Evolutionary conservation across 345 rosid genomes (phyloP).

Genomic region (Viola odorata): DNA sequence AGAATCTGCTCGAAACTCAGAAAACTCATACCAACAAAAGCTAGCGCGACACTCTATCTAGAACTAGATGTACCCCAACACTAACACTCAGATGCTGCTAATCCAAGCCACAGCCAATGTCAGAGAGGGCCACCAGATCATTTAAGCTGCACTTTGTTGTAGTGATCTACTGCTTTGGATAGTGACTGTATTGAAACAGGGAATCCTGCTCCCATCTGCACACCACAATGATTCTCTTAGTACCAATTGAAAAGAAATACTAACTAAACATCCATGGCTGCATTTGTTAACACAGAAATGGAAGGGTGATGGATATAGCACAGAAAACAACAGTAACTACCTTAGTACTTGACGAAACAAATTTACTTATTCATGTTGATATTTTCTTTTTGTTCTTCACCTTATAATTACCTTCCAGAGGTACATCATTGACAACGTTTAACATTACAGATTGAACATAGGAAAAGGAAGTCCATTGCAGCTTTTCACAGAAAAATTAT

Average conservation of each 20-base stretch:
- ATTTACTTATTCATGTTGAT: not conserved
- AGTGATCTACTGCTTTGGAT: slow-evolving; percentile 86
- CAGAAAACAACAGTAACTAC: not conserved
- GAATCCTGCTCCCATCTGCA: slow-evolving; percentile 93
- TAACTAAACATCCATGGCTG: not conserved
- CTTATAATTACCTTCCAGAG: too few species aligned
- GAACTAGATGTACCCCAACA: too few species aligned
- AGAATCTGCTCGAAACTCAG: too few species aligned
- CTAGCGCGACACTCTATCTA: too few species aligned
- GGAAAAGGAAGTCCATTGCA: too few species aligned
- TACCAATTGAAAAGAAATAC: too few species aligned
- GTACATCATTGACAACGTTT: too few species aligned
- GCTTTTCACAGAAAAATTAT: too few species aligned
- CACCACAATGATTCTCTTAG: not conserved
- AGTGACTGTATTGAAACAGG: slow-evolving; percentile 80
- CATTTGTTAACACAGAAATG: not conserved
- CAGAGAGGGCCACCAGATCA: slow-evolving; percentile 14
- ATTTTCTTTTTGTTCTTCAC: not conserved
- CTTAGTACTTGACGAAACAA: not conserved
- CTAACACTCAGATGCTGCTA: too few species aligned
- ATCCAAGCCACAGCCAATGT: too few species aligned
- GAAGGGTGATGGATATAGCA: not conserved
- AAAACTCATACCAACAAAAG: too few species aligned
- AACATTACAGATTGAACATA: too few species aligned
- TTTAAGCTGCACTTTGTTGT: slow-evolving; percentile 47